These are phyloP conservation scores for Cercis canadensis DNA, from an alignment of 306 rosid genomes.

Conservation along the genomic window DNA sequence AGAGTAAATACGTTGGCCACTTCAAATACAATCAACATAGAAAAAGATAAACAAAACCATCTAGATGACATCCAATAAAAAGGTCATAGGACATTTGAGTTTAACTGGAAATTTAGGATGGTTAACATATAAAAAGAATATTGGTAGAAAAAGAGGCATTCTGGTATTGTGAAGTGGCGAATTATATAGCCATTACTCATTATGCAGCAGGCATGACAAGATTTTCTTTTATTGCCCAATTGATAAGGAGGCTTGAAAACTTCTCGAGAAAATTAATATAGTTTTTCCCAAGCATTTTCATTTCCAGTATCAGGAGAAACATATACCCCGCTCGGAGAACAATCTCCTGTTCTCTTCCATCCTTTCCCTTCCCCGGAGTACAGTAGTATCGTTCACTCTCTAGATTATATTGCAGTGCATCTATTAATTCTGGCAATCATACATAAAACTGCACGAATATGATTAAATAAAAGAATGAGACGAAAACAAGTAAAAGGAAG, in stretches of 20 bases:
- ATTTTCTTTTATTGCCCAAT: not conserved
- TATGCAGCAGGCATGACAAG: not conserved
- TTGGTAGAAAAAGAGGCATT: not conserved
- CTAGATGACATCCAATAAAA: not conserved
- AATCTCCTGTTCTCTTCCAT: slow-evolving; percentile 14
- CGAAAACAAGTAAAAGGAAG: slow-evolving; percentile 22
- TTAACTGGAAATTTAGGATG: not conserved
- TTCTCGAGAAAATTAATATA: not conserved
- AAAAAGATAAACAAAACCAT: not conserved
- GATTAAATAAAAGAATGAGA: slow-evolving; percentile 1
- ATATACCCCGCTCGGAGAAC: not conserved
- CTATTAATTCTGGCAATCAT: not conserved
- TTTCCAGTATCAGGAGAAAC: not conserved
- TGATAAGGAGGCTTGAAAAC: no score
- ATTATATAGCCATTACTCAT: not conserved
- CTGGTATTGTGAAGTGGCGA: not conserved
- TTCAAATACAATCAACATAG: slow-evolving; percentile 2
- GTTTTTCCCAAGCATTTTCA: not conserved
- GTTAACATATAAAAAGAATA: not conserved
- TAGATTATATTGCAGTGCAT: not conserved
- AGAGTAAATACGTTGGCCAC: not conserved
- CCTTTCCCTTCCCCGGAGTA: slow-evolving; percentile 16
- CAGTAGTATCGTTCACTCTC: not conserved
- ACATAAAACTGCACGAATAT: not conserved
- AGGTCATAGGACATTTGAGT: not conserved